Evolutionary conservation across 2,329 filamentous ascomycete species (phyloP).

Genomic region (Volutella citrinella): DNA sequence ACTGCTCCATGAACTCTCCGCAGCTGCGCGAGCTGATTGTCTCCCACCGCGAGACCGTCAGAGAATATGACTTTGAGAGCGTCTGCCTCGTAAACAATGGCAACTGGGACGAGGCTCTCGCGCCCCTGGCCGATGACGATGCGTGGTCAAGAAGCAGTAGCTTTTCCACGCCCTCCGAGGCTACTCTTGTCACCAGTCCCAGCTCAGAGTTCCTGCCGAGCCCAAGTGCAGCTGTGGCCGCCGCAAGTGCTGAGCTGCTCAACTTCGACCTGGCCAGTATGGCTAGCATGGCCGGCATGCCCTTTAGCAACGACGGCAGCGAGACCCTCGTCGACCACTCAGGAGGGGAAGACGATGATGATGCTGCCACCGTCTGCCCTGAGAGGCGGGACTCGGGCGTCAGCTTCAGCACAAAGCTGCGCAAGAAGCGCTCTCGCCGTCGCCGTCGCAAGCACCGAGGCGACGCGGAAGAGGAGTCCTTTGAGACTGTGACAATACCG

Average conservation of each 20-base stretch:
- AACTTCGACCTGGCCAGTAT: constrained; percentile 36
- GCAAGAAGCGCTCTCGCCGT: constrained; percentile 39
- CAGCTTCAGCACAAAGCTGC: constrained; percentile 47
- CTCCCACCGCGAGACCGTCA: constrained; percentile 64
- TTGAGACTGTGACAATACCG: no score
- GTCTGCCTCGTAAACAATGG: constrained; percentile 65
- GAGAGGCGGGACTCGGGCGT: constrained; percentile 21
- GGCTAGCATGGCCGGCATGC: constrained; percentile 39
- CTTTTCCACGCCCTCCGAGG: constrained; percentile 24
- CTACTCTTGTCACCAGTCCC: constrained; percentile 32
- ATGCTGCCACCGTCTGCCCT: constrained; percentile 4
- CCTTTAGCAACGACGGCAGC: constrained; percentile 33
- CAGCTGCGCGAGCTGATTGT: constrained; percentile 70
- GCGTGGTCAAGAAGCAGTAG: constrained; percentile 35
- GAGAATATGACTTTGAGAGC: constrained; percentile 78
- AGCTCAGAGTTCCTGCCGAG: constrained; percentile 39
- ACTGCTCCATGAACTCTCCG: constrained; percentile 66
- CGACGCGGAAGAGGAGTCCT: constrained; percentile 21
- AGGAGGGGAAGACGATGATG: constrained; percentile 3
- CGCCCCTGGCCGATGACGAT: constrained; percentile 54
- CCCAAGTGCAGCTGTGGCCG: constrained; percentile 52
- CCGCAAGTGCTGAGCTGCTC: constrained; percentile 48
- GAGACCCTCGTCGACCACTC: constrained; percentile 29
- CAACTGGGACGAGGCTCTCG: constrained; percentile 80
- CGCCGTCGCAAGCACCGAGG: constrained; percentile 36